Conservation (phyloP, 257 asterid genomes). For the Linaria vulgaris region DNA sequence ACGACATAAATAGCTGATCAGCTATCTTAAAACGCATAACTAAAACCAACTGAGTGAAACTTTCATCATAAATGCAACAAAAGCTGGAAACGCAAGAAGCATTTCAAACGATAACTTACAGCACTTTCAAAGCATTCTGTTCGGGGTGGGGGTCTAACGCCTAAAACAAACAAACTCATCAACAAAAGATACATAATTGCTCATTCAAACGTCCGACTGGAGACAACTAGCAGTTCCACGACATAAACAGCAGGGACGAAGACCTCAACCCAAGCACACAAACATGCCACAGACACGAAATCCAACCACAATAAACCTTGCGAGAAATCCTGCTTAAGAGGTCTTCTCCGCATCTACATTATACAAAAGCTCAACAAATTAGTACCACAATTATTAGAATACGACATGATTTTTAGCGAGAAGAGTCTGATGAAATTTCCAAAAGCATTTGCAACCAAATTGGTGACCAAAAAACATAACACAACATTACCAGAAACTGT, state of each 20-base stretch:
- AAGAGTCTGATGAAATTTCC: no score
- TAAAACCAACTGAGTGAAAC: background rate
- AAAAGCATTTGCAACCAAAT: no score
- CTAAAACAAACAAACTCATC: constrained; percentile 27
- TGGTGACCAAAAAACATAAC: no score
- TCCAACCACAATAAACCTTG: constrained; percentile 9
- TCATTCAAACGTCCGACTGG: background rate
- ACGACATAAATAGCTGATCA: no score
- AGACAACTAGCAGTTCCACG: constrained; percentile 11
- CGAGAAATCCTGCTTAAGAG: constrained; percentile 24
- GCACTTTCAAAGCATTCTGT: constrained; percentile 20
- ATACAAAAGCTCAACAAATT: background rate
- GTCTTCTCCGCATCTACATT: constrained; percentile 45
- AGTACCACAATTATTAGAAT: background rate
- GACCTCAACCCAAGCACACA: constrained; percentile 28
- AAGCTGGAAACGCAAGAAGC: constrained; percentile 16
- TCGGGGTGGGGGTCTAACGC: constrained; percentile 10
- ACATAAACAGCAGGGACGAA: constrained; percentile 19
- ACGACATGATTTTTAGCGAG: no score
- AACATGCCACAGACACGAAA: constrained; percentile 11
- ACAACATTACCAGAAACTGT: no score
- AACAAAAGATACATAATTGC: constrained; percentile 27
- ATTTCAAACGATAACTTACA: constrained; percentile 3
- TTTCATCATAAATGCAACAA: background rate
- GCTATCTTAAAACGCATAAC: no score